Evolutionary conservation across 495 filamentous ascomycete genomes (phyloP).

Genomic region (Venustampulla echinocandica): DNA sequence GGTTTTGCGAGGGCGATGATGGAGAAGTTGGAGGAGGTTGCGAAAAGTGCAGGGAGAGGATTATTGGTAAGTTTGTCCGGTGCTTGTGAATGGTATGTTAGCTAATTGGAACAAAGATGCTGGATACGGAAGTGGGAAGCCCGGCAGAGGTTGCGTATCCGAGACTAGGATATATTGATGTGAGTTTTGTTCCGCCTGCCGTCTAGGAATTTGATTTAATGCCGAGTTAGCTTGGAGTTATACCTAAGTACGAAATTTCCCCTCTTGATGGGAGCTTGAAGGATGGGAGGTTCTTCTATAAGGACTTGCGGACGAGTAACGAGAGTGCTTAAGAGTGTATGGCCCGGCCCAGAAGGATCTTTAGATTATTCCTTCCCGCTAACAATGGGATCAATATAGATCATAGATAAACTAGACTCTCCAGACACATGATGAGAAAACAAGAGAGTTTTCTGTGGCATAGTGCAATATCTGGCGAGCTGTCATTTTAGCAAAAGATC

Average conservation of each 20-base stretch:
- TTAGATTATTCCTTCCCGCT: no score
- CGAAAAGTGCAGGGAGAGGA: conserved; percentile 6
- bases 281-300: conserved; percentile 15
- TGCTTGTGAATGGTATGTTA: no score
- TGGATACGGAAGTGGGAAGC: conserved; percentile 20
- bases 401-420: no score
- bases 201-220: neutral
- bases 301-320: conserved; percentile 7
- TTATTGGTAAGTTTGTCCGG: conserved; percentile 11
- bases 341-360: no score
- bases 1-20: conserved; percentile 17
- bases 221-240: conserved; percentile 5
- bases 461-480: no score
- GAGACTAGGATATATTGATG: conserved; percentile 14
- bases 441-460: no score
- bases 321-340: neutral
- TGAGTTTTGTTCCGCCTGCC: neutral
- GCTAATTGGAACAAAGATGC: conserved; percentile 4
- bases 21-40: conserved; percentile 14
- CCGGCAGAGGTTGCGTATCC: conserved; percentile 20
- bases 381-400: no score
- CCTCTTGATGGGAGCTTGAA: conserved; percentile 13
- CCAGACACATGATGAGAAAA: no score
- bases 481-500: no score
- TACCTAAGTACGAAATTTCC: conserved; percentile 13